Evolutionary conservation across 2,329 filamentous ascomycete genomes (phyloP).

Genomic region (Aspergillus fijiensis): DNA sequence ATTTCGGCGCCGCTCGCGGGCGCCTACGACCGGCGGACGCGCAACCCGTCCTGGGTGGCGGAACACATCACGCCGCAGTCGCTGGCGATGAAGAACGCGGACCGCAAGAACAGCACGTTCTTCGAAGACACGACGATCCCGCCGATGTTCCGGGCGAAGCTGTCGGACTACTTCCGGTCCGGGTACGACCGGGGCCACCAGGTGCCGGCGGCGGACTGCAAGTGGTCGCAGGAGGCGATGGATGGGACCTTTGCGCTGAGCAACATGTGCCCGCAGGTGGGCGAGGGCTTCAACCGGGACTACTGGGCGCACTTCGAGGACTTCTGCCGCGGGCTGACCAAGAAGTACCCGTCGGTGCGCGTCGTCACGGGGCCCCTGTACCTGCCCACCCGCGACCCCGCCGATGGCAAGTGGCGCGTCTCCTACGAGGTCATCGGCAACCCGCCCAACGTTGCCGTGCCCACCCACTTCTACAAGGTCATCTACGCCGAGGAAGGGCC

Average conservation of each 20-base stretch:
- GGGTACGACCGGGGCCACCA: conserved; percentile 97
- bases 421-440: conserved; percentile 93
- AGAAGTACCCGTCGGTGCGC: conserved; percentile 78
- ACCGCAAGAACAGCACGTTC: conserved; percentile 82
- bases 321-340: conserved; percentile 83
- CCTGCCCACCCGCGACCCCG: conserved; percentile 73
- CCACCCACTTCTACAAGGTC: conserved; percentile 99
- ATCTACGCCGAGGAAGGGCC: conserved; percentile 88
- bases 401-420: conserved; percentile 93
- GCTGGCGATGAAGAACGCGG: conserved; percentile 69
- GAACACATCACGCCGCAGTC: conserved; percentile 95
- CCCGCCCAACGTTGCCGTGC: conserved; percentile 91
- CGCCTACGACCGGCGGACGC: conserved; percentile 82
- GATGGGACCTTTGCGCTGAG: conserved; percentile 88
- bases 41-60: conserved; percentile 91
- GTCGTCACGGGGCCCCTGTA: conserved; percentile 94
- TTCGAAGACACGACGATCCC: conserved; percentile 78
- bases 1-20: conserved; percentile 75
- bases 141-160: conserved; percentile 79
- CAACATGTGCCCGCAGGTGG: conserved; percentile 99
- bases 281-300: conserved; percentile 96
- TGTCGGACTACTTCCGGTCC: conserved; percentile 91
- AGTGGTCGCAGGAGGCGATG: conserved; percentile 94
- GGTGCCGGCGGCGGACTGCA: conserved; percentile 92
- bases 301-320: conserved; percentile 99